Conservation (phyloP, 2,329 filamentous ascomycete species). For the Thermomyces lanuginosus region DNA sequence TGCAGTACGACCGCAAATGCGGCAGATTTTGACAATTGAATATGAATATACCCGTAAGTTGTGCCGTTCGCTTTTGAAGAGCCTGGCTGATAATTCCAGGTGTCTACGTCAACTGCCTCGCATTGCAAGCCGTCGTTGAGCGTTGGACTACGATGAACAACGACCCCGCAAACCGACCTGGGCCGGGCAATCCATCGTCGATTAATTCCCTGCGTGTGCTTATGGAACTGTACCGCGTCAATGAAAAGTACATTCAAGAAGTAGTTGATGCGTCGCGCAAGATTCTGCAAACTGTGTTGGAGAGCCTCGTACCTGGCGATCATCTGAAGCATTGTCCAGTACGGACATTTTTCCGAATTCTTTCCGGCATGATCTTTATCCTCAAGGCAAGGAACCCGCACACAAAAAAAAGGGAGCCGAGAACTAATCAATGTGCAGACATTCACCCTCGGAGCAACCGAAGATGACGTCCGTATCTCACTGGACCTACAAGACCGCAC, state of each 20-base stretch:
- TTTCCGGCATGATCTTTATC: conserved; percentile 48
- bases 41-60: conserved; percentile 73
- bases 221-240: conserved; percentile 38
- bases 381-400: conserved; percentile 34
- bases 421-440: conserved; percentile 25
- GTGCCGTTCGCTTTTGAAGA: neutral
- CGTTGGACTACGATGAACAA: conserved; percentile 59
- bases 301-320: conserved; percentile 41
- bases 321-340: conserved; percentile 47
- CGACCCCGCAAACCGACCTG: conserved; percentile 16
- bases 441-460: conserved; percentile 46
- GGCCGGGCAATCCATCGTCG: conserved; percentile 14
- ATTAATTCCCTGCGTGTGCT: conserved; percentile 23
- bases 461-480: conserved; percentile 44
- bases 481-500: conserved; percentile 43
- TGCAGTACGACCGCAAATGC: conserved; percentile 40
- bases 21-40: conserved; percentile 76
- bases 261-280: conserved; percentile 46
- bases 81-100: conserved; percentile 15
- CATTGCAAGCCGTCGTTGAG: conserved; percentile 86
- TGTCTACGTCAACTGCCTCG: conserved; percentile 82
- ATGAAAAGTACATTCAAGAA: conserved; percentile 45
- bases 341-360: conserved; percentile 47
- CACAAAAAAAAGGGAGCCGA: neutral
- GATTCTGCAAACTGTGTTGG: conserved; percentile 43